Conservation (phyloP, 164 flowering plant species). For the Macadamia tetraphylla region DNA sequence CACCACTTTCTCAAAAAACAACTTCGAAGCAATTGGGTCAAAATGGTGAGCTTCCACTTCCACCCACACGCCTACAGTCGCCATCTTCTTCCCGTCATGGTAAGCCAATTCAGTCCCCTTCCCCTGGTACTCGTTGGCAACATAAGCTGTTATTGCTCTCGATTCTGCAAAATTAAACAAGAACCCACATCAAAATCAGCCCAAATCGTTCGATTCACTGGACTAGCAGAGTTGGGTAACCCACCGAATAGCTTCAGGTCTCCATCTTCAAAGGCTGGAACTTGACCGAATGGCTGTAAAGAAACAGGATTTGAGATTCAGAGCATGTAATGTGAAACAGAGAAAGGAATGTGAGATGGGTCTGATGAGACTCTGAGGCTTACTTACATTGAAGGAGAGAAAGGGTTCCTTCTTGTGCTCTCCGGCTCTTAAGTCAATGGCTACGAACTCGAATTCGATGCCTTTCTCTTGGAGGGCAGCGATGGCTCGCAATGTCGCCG, state of each 20-base stretch:
- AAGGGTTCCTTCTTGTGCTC: constrained; percentile 33
- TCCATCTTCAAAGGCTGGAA: constrained; percentile 31
- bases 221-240: too few relatives aligned
- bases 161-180: constrained; percentile 8
- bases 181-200: too few relatives aligned
- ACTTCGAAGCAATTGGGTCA: constrained; percentile 28
- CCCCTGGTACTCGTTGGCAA: constrained; percentile 8
- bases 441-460: constrained; percentile 26
- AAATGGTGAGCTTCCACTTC: too few relatives aligned
- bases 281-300: constrained; percentile 29
- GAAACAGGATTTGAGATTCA: too few relatives aligned
- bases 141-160: constrained; percentile 17
- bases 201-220: too few relatives aligned
- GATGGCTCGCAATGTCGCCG: constrained; percentile 24
- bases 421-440: constrained; percentile 20
- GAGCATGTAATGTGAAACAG: too few relatives aligned
- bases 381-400: constrained; percentile 29
- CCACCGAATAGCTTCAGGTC: constrained; percentile 18
- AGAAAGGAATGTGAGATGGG: too few relatives aligned
- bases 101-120: constrained; percentile 13
- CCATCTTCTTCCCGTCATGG: constrained; percentile 12
- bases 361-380: too few relatives aligned
- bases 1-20: constrained; percentile 25
- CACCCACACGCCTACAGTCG: constrained; percentile 19
- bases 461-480: constrained; percentile 26